phyloP scores from a whole-genome alignment of 805 yeast genomes.

The Candida orba region DNA sequence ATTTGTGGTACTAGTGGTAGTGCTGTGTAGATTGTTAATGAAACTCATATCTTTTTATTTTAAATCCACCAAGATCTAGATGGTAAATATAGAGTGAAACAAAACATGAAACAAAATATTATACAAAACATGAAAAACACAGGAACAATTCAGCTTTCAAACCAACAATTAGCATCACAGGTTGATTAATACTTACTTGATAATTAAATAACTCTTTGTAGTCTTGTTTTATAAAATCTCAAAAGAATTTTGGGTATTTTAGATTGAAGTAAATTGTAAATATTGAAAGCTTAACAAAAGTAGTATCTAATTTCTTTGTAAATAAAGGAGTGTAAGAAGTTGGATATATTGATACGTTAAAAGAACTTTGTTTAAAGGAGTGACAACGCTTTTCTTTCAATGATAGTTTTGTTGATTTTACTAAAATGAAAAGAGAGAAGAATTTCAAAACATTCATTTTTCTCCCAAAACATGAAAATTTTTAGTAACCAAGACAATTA shows the following conservation, averaged over 20 bases:
- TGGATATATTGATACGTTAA: slow-evolving; percentile 16
- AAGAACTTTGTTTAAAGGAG: neutral
- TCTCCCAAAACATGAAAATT: too few species aligned
- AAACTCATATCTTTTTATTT: too few species aligned
- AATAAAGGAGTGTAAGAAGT: slow-evolving; percentile 30
- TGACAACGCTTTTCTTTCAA: neutral
- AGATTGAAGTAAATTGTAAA: neutral
- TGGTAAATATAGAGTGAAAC: too few species aligned
- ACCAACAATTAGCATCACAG: too few species aligned
- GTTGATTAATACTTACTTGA: neutral
- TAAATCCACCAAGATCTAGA: too few species aligned
- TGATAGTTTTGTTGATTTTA: neutral
- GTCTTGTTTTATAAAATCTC: neutral
- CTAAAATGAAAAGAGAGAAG: neutral
- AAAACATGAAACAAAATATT: too few species aligned
- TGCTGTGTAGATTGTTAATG: too few species aligned
- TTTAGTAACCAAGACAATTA: too few species aligned
- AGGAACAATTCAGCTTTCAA: too few species aligned
- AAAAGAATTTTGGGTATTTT: neutral
- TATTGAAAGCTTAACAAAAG: neutral
- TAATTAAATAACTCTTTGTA: neutral
- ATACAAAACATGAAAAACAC: too few species aligned
- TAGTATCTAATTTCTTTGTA: neutral
- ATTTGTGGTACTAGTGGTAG: too few species aligned
- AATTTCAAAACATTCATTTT: neutral